Evolutionary conservation across 1,284 basidiomycete genomes (phyloP).

Genomic region (Malassezia dermatis): DNA sequence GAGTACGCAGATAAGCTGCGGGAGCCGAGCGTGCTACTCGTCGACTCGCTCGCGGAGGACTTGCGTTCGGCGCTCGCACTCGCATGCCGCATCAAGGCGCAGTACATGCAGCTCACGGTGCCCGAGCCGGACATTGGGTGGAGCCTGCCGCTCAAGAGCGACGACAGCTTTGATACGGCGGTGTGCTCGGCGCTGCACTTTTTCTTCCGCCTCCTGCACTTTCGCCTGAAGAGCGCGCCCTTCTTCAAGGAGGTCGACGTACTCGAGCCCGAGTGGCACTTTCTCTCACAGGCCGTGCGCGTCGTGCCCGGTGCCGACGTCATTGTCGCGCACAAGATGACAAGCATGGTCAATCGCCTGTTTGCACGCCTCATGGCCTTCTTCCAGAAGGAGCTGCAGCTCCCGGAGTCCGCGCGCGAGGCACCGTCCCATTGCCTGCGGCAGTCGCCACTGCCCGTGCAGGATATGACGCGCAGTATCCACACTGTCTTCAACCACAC

Average conservation of each 20-base stretch:
- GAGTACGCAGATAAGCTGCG: conserved; percentile 76
- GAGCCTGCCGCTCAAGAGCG: conserved; percentile 77
- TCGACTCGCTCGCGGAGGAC: conserved; percentile 92
- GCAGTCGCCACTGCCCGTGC: conserved; percentile 57
- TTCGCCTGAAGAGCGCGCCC: conserved; percentile 89
- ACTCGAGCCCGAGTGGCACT: conserved; percentile 89
- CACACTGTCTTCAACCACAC: conserved; percentile 87
- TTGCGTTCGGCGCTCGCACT: conserved; percentile 81
- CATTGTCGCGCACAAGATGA: conserved; percentile 60
- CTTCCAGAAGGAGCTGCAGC: conserved; percentile 82
- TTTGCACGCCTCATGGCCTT: conserved; percentile 71
- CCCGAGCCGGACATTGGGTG: conserved; percentile 78
- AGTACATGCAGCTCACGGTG: conserved; percentile 75
- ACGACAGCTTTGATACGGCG: conserved; percentile 76
- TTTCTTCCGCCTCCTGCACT: conserved; percentile 89
- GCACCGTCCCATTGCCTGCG: background rate
- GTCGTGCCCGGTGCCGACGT: conserved; percentile 78
- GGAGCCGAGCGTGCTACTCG: conserved; percentile 71
- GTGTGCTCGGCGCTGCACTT: conserved; percentile 76
- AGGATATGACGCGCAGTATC: conserved; percentile 79
- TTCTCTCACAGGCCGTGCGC: conserved; percentile 83
- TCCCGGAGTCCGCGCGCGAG: conserved; percentile 52
- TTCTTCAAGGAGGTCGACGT: conserved; percentile 98
- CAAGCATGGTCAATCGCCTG: conserved; percentile 43
- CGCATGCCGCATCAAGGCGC: conserved; percentile 84